phyloP scores from a whole-genome alignment of 306 rosid species.

The Cajanus cajan region DNA sequence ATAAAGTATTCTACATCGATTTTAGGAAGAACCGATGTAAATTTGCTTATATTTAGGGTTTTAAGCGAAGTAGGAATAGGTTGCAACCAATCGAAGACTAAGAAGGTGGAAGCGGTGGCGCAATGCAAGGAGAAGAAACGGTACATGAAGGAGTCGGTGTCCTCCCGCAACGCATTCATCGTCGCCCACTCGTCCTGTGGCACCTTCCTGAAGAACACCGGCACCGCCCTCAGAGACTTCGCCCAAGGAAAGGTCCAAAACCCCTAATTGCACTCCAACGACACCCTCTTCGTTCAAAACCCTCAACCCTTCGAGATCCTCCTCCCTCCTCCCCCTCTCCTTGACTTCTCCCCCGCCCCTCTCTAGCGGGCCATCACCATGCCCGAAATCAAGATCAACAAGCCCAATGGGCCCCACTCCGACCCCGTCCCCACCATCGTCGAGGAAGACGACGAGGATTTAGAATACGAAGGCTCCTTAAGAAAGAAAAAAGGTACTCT shows the following conservation, averaged over 20 bases:
- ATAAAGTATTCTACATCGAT: too few species aligned
- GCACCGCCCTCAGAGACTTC: conserved; percentile 82
- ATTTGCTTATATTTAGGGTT: too few species aligned
- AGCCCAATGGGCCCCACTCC: conserved; percentile 29
- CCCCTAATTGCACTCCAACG: conserved; percentile 21
- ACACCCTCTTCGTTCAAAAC: neutral
- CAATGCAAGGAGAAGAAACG: too few species aligned
- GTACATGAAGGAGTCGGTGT: conserved; percentile 68
- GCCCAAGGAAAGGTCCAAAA: conserved; percentile 61
- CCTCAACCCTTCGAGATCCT: conserved; percentile 37
- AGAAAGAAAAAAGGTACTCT: conserved; percentile 51
- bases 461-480: conserved; percentile 46
- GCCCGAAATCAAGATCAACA: conserved; percentile 65
- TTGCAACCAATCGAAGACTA: too few species aligned
- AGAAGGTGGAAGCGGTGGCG: conserved; percentile 74
- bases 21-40: too few species aligned
- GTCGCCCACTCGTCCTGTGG: conserved; percentile 80
- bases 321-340: conserved; percentile 68
- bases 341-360: conserved; percentile 29
- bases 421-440: conserved; percentile 35
- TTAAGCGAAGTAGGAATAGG: too few species aligned
- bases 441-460: conserved; percentile 56
- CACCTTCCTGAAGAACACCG: conserved; percentile 69
- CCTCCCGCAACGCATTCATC: conserved; percentile 80
- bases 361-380: conserved; percentile 66